Base-by-base conservation (phyloP, 345 rosid genomes). In the Citrus medica region DNA sequence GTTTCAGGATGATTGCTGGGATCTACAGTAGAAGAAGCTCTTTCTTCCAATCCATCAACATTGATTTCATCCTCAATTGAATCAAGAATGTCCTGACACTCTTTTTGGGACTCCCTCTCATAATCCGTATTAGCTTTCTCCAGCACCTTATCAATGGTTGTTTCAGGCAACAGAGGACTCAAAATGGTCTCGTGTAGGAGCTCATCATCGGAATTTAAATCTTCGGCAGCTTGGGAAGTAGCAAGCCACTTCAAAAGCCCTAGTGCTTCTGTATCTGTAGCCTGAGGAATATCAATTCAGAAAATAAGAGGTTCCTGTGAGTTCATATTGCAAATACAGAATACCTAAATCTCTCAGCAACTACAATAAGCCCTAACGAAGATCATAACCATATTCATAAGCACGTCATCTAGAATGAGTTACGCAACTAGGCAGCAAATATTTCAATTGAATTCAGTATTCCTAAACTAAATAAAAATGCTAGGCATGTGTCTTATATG, bases 1-100 rank as follows among this genome's bases (percentile, higher is more conserved):
- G 86, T 77, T 72, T 75, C 76, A 80, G 62, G 72, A 68, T 55
- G 74, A 71, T 69, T 79, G 67, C 79, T 73, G 35, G 64, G 78
- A 78, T 76, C 78, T 73, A 55, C 69, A 61, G 79, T 83, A 74
- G 27, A 66, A 74, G 83, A 70, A 74, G 76, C 79, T 82, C 79
- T 72, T 74, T 81, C 90, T 70, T 87, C 87, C 62, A 69, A 86
- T 81, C 58, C 83, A 79, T 87, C 91, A 16, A 78, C 62, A 71
- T 87, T 81, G 62, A 74, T 59, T 55, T 76, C 76, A 83, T 89
- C 93, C 85, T 84, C 93, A 83, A 92, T 68, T 48, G 99, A 90
- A 91, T 94, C 97, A 80, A 96, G 93, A 84, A 96, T 96, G 79
- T 96, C 99, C 85, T 93, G 97, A 79, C 98, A 96, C 79, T 96